A percentile compares a stretch with the other conserved stretches of the same genome.
phyloP scores from a whole-genome alignment of 768 basidiomycete genomes.

The Pluteus cervinus region DNA sequence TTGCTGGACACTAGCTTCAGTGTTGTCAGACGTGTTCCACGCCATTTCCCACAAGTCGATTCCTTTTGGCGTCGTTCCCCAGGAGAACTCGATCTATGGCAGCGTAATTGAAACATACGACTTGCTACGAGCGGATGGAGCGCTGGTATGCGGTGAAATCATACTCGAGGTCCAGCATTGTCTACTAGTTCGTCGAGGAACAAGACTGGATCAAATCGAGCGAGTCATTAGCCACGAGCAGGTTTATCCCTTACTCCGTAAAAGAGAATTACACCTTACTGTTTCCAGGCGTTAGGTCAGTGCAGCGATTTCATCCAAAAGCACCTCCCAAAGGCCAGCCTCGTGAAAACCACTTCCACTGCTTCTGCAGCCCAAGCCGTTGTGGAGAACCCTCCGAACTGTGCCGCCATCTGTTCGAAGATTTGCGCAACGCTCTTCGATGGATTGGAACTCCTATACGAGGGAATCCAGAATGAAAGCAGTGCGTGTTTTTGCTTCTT shows the following conservation, averaged over 20 bases:
- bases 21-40: conserved; percentile 49
- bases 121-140: conserved; percentile 40
- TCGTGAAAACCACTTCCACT: conserved; percentile 63
- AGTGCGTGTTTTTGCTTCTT: conserved; percentile 24
- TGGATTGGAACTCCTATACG: conserved; percentile 53
- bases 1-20: no score
- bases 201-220: conserved; percentile 46
- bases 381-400: conserved; percentile 33
- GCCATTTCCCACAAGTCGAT: conserved; percentile 36
- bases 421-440: conserved; percentile 54
- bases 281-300: conserved; percentile 66
- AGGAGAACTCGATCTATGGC: conserved; percentile 77
- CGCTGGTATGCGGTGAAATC: conserved; percentile 56
- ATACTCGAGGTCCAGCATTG: conserved; percentile 62
- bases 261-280: background rate
- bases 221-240: conserved; percentile 76
- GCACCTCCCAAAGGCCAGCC: conserved; percentile 44
- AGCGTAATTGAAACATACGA: conserved; percentile 73
- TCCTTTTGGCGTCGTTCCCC: conserved; percentile 64
- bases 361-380: conserved; percentile 59
- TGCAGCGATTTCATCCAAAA: conserved; percentile 56
- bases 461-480: conserved; percentile 59
- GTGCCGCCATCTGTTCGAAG: conserved; percentile 72
- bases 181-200: conserved; percentile 57
- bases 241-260: conserved; percentile 27